Evolutionary conservation across 139 green algal species (phyloP), one percentile per base, ranked within the genome.

Genomic region (Micractinium sp.): DNA sequence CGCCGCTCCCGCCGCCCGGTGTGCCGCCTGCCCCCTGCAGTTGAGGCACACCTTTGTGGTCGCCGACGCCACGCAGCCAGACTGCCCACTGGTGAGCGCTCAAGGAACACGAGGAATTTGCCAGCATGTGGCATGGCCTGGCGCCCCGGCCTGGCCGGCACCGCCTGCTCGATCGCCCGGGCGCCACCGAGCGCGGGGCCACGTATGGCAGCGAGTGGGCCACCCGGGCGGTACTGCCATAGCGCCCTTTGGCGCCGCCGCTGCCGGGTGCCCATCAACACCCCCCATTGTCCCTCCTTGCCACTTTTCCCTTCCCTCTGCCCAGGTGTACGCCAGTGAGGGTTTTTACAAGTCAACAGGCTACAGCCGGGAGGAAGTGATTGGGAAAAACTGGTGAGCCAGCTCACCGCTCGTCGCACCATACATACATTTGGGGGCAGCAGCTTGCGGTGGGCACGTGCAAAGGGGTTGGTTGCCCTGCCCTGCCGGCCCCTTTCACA

Each of bases 271-370:
- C 63, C 63, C 22, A 2, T 5, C 63, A 31, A 71, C 7, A 71
- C 63, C 63, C 63, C 7, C 9, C 63, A 9, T 31, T 79, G 73
- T 41, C 31, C 73, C 73, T 41, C 73, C 3, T n/a, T 25, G 36
- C 74, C 75, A 5, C 29, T 0, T 36, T 14, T 36, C 69, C 31
- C 31, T 41, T 4, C 3, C 7, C 22, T 27, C 38, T n/a, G 16
- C 36, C 7, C 41, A 84, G 78, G 94, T 99, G 15, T 99, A 97
- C 89, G 97, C 97, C 83, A 97, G 93, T 90, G 96, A 99, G 82
- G 94, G 93, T 90, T 99, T 99, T 82, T 97, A 98, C 39, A 61
- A 94, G 29, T 98, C 99, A 96, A 99, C 98, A n/a, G 98, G 98
- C 0, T 99, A 99, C 89, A 92, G 93, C 13, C 90, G 93, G 3